Base-by-base conservation (phyloP, 495 filamentous ascomycete species). In the Parathielavia hyrcaniae region DNA sequence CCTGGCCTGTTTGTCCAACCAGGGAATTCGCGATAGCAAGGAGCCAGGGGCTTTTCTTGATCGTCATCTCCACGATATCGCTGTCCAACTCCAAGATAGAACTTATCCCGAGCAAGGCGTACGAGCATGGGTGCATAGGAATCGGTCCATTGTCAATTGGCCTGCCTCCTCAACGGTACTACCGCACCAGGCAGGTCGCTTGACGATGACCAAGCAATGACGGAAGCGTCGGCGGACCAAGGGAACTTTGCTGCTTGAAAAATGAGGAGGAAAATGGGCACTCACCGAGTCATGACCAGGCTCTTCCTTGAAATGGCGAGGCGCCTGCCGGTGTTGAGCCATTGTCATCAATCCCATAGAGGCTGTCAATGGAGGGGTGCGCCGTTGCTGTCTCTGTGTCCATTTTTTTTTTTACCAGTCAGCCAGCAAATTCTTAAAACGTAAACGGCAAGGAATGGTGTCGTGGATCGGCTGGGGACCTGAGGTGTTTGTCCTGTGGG, bases 301-400 rank as follows among this genome's bases (percentile, higher is more conserved):
- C 61, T 73, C 69, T 62, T 71, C 69, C 57, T 70, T 69, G 53
- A 66, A 70, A 26, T 70, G 70, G 67, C 69, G 67, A 36, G 70
- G 57, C 61, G 70, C 70, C 69, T 71, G 70, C 45, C 70, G 70
- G 55, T 70, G 69, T 56, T 71, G 70, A 59, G 69, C 69, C 70
- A 73, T 73, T 13, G 57, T 49, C 62, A 61, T 69, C 53, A 72
- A 66, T 66, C 70, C 70, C 70, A 72, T 72, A 69, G 64, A 64
- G 58, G 34, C 52, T 38, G 47, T 48, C 50, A 58, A 45, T 41
- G 26, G 16, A 13, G 10, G 55, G 2, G 38, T 50, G 22, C 7
- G 26, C 20, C 48, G 49, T 16, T 38, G 9, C 20, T 51, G 34
- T 43, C 17, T 53, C 35, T 58, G 45, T 35, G 30, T 20, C 38